Evolutionary conservation across 192 early-diverging fungal genomes (phyloP), one percentile per base, ranked within the genome.

Genomic region (Ambispora gerdemannii): DNA sequence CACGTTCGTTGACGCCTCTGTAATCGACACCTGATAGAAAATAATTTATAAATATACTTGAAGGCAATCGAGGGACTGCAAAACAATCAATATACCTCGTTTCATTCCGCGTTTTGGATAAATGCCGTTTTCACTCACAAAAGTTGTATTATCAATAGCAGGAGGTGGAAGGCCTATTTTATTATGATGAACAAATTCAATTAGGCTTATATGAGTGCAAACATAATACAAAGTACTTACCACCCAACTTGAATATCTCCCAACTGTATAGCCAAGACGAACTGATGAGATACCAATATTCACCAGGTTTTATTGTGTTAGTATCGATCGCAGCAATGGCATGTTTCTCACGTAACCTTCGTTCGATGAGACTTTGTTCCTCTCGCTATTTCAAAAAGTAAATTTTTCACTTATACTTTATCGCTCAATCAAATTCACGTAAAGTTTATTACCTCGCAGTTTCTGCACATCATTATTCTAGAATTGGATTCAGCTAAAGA

Each of bases 231-330:
- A 17, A 49, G 4, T 50, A 17, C 36, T 56, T 70, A 79, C 75
- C 78, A 72, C 78, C 78, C 8, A 62, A 55, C 50, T 80, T 80
- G 68, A 80, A 80, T 28, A 72, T 58, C 35, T 77, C 75, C 78
- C 78, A 80, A 34, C 70, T 74, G 47, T 66, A 63, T 1, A 80
- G 67, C 78, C 78, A 80, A 47, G 72, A 52, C 2, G 75, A 63
- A 31, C 78, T 69, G 36, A 80, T 77, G n/a, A 80, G 74, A 60
- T 72, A 80, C 78, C 78, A 80, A 47, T 73, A 74, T 67, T 80
- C 72, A 1, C 71, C 75, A 3, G 64, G 65, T 0, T 47, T 49
- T 43, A 80, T 80, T 25, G 27, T 38, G 33, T 65, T 80, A 0
- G 78, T 71, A 52, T 80, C 78, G 15, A 80, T 62, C 25, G 20